phyloP scores from a whole-genome alignment of 495 filamentous ascomycete species.

The Penicillium egyptiacum region DNA sequence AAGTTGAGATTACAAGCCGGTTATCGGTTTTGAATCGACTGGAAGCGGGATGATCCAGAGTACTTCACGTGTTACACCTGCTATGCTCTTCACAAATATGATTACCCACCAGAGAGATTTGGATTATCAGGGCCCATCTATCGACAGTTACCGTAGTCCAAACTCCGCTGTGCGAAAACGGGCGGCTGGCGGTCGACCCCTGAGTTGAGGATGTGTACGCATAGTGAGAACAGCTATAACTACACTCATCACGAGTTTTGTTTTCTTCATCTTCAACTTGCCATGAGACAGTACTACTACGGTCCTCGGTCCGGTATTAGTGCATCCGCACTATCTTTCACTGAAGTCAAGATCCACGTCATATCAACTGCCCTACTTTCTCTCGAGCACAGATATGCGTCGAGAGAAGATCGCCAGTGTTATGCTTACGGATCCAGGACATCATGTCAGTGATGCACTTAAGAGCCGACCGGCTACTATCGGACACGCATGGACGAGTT shows the following conservation, averaged over 20 bases:
- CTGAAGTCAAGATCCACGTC: neutral
- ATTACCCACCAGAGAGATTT: neutral
- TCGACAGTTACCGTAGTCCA: neutral
- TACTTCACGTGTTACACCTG: neutral
- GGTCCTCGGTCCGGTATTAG: neutral
- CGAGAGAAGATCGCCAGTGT: neutral
- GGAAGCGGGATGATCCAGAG: neutral
- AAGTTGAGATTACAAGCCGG: too few species aligned
- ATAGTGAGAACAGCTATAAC: neutral
- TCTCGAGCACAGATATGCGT: neutral
- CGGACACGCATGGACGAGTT: neutral
- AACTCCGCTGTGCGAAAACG: neutral
- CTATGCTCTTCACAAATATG: neutral
- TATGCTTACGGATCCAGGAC: neutral
- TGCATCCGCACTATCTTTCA: neutral
- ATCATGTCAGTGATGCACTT: neutral
- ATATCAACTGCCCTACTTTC: neutral
- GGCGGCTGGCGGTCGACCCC: neutral
- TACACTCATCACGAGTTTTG: neutral
- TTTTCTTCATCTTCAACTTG: neutral
- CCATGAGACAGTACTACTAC: neutral
- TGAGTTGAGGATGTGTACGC: neutral
- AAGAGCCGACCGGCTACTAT: too few species aligned
- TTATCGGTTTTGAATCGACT: too few species aligned
- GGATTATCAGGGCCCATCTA: neutral